Base-by-base conservation (phyloP, 106 monocot species). In the Hemerocallis citrina region DNA sequence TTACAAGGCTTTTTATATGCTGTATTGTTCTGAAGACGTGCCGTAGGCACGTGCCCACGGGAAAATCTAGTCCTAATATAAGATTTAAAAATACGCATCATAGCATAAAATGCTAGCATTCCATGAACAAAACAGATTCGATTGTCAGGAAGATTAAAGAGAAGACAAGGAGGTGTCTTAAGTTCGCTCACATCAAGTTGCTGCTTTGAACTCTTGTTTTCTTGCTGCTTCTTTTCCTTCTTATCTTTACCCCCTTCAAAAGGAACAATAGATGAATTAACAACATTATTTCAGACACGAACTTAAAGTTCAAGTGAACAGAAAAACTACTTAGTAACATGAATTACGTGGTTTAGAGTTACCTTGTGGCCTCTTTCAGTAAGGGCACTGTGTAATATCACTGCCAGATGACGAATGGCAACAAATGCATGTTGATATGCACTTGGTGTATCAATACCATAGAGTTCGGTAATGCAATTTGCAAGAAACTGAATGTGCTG, bases 371-470 rank as follows among this genome's bases (percentile, higher is more conserved):
- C 86, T 43, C 72, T 91, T 64, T 87, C 87, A 61, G 84, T 81
- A 57, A 90, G 71, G 7, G 89, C 78, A 63, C 74, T 72, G 16
- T 79, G 75, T 67, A 96, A 70, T 34, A 96, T 38, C 24, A 75
- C 70, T 44, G 81, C 95, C 76, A 96, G 55, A 51, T 96, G 91
- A 72, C 91, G 86, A 52, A 98, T 98, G 70, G 73, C 91, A 21
- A 84, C 61, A 74, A 98, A 98, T 34, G 91, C 96, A 71, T 84
- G 81, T 52, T 84, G 91, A 77, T 91, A 98, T 37, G 90, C 82
- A 70, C 61, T 71, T 64, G 77, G 48, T 28, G 74, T 71, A 45
- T 98, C 96, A 47, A 98, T 62, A 36, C 87, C 91, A 73, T 77
- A 91, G 21, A 98, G 64, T 75, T 91, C 84, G 50, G 74, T 75